Evolutionary conservation across 768 basidiomycete genomes (phyloP).

Genomic region (Boletus insuetus): DNA sequence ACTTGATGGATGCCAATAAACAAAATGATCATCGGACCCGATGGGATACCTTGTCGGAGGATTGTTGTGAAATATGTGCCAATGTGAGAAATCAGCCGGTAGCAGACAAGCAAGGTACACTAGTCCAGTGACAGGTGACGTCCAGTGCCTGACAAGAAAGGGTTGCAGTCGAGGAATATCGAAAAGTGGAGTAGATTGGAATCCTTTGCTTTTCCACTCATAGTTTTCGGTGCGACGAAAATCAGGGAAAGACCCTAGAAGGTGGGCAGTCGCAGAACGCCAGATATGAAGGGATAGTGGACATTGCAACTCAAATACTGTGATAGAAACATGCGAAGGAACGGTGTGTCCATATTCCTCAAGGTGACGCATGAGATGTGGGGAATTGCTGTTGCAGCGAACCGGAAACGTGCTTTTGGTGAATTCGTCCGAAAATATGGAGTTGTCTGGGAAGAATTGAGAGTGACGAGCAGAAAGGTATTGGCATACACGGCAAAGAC

Average conservation of each 20-base stretch:
- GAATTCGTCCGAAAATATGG: background rate
- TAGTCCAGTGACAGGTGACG: too few relatives aligned
- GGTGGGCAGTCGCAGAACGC: background rate
- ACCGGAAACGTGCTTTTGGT: background rate
- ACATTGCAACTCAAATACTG: background rate
- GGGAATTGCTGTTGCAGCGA: background rate
- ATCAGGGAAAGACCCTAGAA: background rate
- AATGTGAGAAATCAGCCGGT: too few relatives aligned
- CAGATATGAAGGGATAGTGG: background rate
- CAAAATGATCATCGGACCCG: too few relatives aligned
- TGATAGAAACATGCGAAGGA: background rate
- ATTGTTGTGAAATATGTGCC: too few relatives aligned
- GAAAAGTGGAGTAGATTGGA: too few relatives aligned
- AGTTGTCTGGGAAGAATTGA: background rate
- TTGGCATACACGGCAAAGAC: slow-evolving; percentile 24
- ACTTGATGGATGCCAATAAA: too few relatives aligned
- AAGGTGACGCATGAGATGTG: background rate
- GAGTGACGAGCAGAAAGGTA: slow-evolving; percentile 35
- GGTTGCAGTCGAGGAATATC: too few relatives aligned
- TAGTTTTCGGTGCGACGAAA: too few relatives aligned
- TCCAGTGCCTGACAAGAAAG: too few relatives aligned
- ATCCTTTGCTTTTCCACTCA: too few relatives aligned
- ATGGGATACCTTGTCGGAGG: too few relatives aligned
- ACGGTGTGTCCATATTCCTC: background rate
- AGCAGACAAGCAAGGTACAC: too few relatives aligned